Base-by-base conservation (phyloP, 371 early-diverging fungal species). In the Fennellomyces sp. region DNA sequence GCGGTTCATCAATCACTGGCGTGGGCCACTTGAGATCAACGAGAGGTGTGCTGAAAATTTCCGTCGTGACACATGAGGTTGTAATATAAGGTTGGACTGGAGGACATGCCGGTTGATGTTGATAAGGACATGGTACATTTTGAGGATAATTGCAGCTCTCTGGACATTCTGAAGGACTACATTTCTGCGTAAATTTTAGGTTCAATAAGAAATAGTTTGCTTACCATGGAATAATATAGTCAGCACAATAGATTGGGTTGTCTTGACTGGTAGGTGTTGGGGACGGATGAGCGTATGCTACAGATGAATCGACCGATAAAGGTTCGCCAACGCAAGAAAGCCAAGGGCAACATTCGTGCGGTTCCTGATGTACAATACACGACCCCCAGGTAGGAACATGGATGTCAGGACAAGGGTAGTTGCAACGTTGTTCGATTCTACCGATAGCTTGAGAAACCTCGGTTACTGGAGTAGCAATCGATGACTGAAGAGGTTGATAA, bases 101-200 rank as follows among this genome's bases (percentile, higher is more conserved):
- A 10, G 61, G 63, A 29, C 65, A 70, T 6, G 30, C 63, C 3
- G 64, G 61, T 26, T 42, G 54, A 27, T 63, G 49, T 33, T 56
- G 56, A 31, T 50, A 54, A 3, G 71, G 75, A 33, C 67, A 75
- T 12, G 56, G 63, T 1, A 28, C 57, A 36, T 61, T 58, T 26
- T 36, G 56, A 1, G 70, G 70, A 45, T 66, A 61, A 2, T 57
- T 19, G 47, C 70, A 74, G 13, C 23, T 39, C 17, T 64, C 33
- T 17, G 66, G 64, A 23, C 74, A 74, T 39, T 63, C 63, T 10
- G 38, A 28, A 28, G 74, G 74, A 33, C 70, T 70, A 45, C 5
- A 31, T 6, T 15, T 36, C 30, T 49, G 17, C 31, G 7, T 25
- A 27, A 17, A 36, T 7, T 17, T 11, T 21, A 33, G 33, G 26